phyloP scores from a whole-genome alignment of 176 grass and related monocot species.

The Poa pratensis region DNA sequence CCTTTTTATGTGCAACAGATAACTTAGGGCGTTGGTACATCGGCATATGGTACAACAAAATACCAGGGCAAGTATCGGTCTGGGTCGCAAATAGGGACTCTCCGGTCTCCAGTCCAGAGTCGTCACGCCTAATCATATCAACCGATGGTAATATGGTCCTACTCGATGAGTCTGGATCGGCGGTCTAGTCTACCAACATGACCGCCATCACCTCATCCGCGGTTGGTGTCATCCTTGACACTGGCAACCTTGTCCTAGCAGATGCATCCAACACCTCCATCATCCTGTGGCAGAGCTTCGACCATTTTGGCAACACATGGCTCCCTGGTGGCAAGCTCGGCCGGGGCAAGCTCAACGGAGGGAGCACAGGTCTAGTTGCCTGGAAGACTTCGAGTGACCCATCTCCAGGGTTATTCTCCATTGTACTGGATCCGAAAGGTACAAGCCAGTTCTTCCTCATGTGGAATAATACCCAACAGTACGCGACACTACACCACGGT shows the following conservation, averaged over 20 bases:
- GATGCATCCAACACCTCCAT: conserved; percentile 44
- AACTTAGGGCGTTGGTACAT: conserved; percentile 35
- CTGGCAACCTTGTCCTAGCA: no score
- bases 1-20: neutral
- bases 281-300: conserved; percentile 53
- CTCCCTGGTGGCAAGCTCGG: conserved; percentile 48
- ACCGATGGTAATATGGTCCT: conserved; percentile 54
- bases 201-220: no score
- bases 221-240: no score
- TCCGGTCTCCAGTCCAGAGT: conserved; percentile 34
- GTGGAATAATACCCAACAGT: conserved; percentile 43
- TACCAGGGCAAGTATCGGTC: conserved; percentile 30
- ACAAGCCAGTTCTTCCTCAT: conserved; percentile 21
- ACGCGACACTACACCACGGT: no score
- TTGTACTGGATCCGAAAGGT: conserved; percentile 33
- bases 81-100: conserved; percentile 55
- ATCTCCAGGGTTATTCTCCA: conserved; percentile 34
- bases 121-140: conserved; percentile 34
- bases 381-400: conserved; percentile 46
- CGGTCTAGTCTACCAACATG: conserved; percentile 64
- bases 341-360: conserved; percentile 24
- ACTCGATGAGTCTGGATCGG: neutral
- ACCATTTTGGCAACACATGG: conserved; percentile 50
- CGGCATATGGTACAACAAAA: conserved; percentile 59
- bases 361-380: neutral